Evolutionary conservation across 139 green algal genomes (phyloP), one percentile per base, ranked within the genome.

Genomic region (Dunaliella primolecta): DNA sequence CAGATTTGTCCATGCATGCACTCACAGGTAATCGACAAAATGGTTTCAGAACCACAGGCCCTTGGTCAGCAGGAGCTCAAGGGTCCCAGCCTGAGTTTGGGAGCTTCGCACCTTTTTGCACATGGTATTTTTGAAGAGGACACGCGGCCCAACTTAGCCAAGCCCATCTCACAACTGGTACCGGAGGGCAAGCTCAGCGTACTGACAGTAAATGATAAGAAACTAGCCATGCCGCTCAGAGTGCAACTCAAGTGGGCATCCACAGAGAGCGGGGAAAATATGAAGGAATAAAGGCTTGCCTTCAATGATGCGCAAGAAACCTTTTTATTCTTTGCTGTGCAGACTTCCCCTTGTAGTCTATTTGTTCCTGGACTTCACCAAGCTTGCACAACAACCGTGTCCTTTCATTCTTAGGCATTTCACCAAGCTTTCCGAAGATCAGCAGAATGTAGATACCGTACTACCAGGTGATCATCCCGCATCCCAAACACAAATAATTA

Each of bases 171-270:
- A 0, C 85, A 91, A 25, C 83, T 94, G 46, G 83, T 94, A 32
- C 84, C 87, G 2, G 84, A 21, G 3, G 56, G 71, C 25, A n/a
- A 38, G 31, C 80, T 84, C 1, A 88, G 84, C 34, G 72, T 95
- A 1, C 83, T 99, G 1, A 95, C 93, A 0, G 90, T 99, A 1
- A 99, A 99, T 83, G 97, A 99, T 91, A 98, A 97, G 83, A 94
- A 93, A 83, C 89, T 99, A 34, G 76, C 88, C 25, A 87, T 88
- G 0, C 89, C 96, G 0, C 80, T 98, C 82, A 83, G 94, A 2
- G 88, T 98, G 27, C 83, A 83, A 56, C 36, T 95, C 7, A 64
- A 64, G 46, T 64, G 46, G 46, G 15, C 46, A 64, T 7, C 7
- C 15, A 64, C 15, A 64, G 46, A 15, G 7, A 64, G 46, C 15